Conservation (phyloP, 73 alveolate species). For the Paramecium caudatum region DNA sequence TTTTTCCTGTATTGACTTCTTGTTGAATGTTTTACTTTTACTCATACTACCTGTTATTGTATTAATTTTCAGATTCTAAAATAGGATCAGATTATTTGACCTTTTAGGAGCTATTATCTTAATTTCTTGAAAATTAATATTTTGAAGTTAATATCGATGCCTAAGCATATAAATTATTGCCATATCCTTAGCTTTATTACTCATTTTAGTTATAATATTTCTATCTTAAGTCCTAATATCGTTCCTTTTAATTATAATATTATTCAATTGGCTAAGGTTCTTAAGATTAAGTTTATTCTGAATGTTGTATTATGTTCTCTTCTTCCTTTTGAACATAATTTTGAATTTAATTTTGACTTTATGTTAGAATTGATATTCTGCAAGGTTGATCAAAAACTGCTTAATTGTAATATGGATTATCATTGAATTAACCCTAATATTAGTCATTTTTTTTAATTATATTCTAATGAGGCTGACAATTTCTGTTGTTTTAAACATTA, state of each 20-base stretch:
- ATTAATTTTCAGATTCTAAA: neutral
- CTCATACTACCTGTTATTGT: neutral
- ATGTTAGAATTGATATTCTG: conserved; percentile 7
- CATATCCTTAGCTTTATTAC: too few species aligned
- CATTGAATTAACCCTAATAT: too few species aligned
- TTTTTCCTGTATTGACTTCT: too few species aligned
- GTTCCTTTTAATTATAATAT: neutral
- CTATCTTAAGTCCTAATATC: conserved; percentile 4
- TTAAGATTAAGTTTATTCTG: neutral
- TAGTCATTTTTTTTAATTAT: neutral
- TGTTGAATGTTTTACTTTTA: neutral
- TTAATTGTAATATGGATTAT: conserved; percentile 14
- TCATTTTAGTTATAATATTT: neutral
- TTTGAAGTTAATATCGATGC: conserved; percentile 11
- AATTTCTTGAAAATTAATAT: neutral
- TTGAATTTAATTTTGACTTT: neutral
- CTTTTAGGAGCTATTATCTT: neutral
- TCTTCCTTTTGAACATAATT: neutral
- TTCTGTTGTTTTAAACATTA: neutral
- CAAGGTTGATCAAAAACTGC: conserved; percentile 4
- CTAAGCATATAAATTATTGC: too few species aligned
- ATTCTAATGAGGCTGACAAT: neutral
- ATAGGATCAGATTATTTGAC: neutral
- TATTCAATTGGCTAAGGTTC: neutral
- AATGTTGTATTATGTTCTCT: neutral